phyloP scores from a whole-genome alignment of 176 grass and related monocot species.

The Cenchrus purpureus region DNA sequence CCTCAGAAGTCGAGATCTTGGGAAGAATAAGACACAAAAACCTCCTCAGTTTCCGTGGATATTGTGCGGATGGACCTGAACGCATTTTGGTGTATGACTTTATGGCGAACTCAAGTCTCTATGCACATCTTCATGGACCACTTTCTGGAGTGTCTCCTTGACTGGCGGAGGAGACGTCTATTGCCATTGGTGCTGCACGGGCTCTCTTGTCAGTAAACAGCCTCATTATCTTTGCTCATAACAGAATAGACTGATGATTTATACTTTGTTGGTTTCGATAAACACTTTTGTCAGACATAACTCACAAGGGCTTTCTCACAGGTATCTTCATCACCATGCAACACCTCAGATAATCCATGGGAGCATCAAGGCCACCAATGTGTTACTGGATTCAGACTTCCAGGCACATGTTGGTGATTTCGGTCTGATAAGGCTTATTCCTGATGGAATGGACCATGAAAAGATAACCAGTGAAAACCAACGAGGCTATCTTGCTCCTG shows the following conservation, averaged over 20 bases:
- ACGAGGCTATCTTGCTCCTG: constrained; percentile 74
- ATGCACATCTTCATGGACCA: constrained; percentile 72
- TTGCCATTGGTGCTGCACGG: constrained; percentile 70
- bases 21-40: constrained; percentile 85
- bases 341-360: constrained; percentile 70
- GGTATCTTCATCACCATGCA: constrained; percentile 66
- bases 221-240: constrained; percentile 44
- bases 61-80: constrained; percentile 83
- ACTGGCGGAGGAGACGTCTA: constrained; percentile 69
- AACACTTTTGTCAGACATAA: background rate
- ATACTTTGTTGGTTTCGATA: background rate
- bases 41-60: constrained; percentile 70
- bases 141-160: constrained; percentile 74
- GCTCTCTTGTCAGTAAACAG: constrained; percentile 63
- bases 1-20: constrained; percentile 65
- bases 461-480: constrained; percentile 64
- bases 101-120: constrained; percentile 75
- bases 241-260: background rate
- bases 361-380: constrained; percentile 74
- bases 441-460: constrained; percentile 56
- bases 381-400: constrained; percentile 71
- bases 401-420: constrained; percentile 71
- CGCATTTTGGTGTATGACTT: constrained; percentile 75
- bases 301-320: constrained; percentile 38
- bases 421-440: constrained; percentile 64